Evolutionary conservation across 1,284 basidiomycete species (phyloP), one percentile per base, ranked within the genome.

Genomic region (Naganishia sp.): DNA sequence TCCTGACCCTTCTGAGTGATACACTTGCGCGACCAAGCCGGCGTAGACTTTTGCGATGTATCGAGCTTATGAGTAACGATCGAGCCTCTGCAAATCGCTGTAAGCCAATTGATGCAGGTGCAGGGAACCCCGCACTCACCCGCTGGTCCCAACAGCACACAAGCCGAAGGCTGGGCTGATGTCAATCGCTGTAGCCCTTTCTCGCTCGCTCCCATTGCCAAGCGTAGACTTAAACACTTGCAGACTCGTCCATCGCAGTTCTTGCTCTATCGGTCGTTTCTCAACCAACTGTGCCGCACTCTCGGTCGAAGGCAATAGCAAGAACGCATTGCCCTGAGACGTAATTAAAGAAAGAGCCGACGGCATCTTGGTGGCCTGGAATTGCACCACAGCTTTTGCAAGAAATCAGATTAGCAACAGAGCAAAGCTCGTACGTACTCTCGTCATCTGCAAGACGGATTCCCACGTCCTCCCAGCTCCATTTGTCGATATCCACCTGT

Each of bases 101-200:
- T 82, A 83, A 23, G 85, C 83, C n/a, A 85, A 86, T 21, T 21
- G 3, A 42, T 6, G n/a, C 16, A 52, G 7, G 21, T 9, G 18
- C 49, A 42, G 6, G 52, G 61, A 4, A 56, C 69, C 49, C 31
- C 55, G 21, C 16, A 77, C 83, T 69, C 66, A 90, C 88, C 87
- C 84, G 25, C 83, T 81, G 15, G 88, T 89, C 2, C 94, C 94
- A 23, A 94, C 82, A 1, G 92, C 91, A 52, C 93, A 83, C 56
- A 95, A 77, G 36, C 92, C 94, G 74, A 97, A 93, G 71, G 87
- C 88, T 21, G 84, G 83, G 74, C 97, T 98, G 70, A 94, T 82
- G 1, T 88, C 86, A 18, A 90, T 81, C 6, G 52, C 69, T 5
- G 72, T 72, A 15, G 88, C 90, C 73, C 88, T 87, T 54, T 77